A percentile compares a stretch with the other conserved stretches of the same genome.
These are phyloP conservation scores for Nephelium lappaceum DNA, from an alignment of 345 rosid genomes.

Conservation along the genomic window DNA sequence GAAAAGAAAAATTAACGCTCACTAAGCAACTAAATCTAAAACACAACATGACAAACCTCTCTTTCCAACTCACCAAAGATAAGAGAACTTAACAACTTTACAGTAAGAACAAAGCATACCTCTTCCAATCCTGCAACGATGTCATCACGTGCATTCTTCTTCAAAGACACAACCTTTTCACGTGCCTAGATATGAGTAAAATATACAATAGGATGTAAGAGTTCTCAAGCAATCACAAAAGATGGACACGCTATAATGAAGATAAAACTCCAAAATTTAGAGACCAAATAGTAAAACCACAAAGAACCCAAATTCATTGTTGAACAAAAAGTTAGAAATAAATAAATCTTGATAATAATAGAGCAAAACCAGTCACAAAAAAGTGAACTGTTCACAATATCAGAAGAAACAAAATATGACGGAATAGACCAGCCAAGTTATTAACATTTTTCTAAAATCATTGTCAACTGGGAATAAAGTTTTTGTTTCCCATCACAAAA, in stretches of 20 bases:
- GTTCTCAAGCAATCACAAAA: constrained; percentile 1
- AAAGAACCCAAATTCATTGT: background rate
- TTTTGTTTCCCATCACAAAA: too few species aligned
- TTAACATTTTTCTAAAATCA: background rate
- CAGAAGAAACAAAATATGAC: background rate
- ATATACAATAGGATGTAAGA: background rate
- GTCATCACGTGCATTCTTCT: constrained; percentile 72
- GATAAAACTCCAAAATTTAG: background rate
- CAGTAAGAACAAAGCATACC: constrained; percentile 42
- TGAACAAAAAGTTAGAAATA: background rate
- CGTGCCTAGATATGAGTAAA: constrained; percentile 60
- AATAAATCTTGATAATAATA: background rate
- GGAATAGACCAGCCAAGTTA: background rate
- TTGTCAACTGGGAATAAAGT: too few species aligned
- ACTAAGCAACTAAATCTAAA: background rate
- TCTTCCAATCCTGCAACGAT: constrained; percentile 82
- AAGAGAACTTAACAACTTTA: background rate
- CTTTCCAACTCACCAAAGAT: constrained; percentile 4
- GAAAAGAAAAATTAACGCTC: background rate
- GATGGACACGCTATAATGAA: background rate
- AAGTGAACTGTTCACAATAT: background rate
- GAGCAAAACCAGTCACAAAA: background rate
- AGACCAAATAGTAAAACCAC: background rate
- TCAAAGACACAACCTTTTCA: constrained; percentile 81
- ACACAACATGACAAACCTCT: background rate